A percentile compares a stretch with the other conserved stretches of the same genome.
Conservation (phyloP, 2,329 filamentous ascomycete species). For the Tolypocladium capitatum region DNA sequence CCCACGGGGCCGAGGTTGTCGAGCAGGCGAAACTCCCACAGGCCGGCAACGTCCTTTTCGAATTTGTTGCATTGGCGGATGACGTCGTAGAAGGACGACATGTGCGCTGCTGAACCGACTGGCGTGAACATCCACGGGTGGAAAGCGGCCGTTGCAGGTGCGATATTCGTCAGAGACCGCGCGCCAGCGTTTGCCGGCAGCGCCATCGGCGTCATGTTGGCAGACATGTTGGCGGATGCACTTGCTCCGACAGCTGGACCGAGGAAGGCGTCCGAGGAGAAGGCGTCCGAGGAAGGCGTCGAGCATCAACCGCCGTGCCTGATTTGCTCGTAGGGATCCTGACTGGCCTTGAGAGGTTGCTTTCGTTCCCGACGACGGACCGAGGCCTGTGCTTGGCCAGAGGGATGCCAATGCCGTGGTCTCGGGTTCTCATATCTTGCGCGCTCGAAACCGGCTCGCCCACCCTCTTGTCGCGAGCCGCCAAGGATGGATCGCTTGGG, state of each 20-base stretch:
- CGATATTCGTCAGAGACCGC: background rate
- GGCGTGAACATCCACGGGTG: constrained; percentile 2
- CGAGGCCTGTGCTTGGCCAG: background rate
- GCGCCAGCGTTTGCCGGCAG: background rate
- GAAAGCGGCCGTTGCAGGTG: background rate
- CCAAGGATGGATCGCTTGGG: background rate
- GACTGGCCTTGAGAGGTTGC: background rate
- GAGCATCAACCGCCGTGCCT: background rate
- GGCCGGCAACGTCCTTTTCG: constrained; percentile 5
- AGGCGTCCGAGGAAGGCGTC: background rate
- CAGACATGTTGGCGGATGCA: background rate
- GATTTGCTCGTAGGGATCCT: background rate
- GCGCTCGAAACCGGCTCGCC: background rate
- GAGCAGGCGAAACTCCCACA: constrained; percentile 12
- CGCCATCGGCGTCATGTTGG: background rate
- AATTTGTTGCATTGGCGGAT: constrained; percentile 14
- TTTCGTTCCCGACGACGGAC: background rate
- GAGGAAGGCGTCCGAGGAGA: background rate
- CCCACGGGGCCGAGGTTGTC: constrained; percentile 10
- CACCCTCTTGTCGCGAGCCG: background rate
- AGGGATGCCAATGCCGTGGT: background rate
- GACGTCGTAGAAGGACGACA: constrained; percentile 9
- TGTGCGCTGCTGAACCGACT: background rate
- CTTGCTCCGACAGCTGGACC: background rate
- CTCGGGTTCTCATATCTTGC: background rate